Evolutionary conservation across 306 rosid genomes (phyloP).

Genomic region (Rosa persica): DNA sequence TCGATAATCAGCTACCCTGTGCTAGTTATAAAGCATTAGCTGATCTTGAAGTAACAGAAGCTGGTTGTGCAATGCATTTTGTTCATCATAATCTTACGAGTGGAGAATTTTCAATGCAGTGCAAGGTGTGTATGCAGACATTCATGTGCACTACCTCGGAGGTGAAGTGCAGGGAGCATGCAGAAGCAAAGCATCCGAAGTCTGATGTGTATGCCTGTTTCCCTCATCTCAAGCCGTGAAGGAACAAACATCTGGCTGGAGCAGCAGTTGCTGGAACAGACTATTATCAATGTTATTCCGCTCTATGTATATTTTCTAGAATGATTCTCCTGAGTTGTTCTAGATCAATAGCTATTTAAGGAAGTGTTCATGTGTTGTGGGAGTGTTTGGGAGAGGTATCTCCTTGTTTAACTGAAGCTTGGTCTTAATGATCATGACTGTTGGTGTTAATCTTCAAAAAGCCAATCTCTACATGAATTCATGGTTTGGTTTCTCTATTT

Average conservation of each 20-base stretch:
- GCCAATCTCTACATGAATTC: background rate
- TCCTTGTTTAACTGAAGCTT: conserved; percentile 16
- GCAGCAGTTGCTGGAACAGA: conserved; percentile 21
- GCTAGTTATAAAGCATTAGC: background rate
- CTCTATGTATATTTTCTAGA: conserved; percentile 31
- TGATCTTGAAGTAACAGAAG: background rate
- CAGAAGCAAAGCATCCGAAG: conserved; percentile 69
- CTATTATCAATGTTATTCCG: conserved; percentile 9
- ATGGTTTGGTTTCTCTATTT: background rate
- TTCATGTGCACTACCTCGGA: conserved; percentile 64
- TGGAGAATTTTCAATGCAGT: conserved; percentile 35
- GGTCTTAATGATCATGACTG: conserved; percentile 23
- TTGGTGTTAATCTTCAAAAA: background rate
- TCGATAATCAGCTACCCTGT: background rate
- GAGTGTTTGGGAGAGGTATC: background rate
- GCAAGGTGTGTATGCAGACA: conserved; percentile 72
- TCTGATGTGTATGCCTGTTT: conserved; percentile 49
- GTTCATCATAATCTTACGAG: background rate
- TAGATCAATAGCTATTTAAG: conserved; percentile 22
- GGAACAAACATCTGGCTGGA: background rate
- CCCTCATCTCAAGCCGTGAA: conserved; percentile 57
- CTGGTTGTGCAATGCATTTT: background rate
- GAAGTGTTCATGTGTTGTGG: conserved; percentile 24
- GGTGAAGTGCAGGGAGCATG: conserved; percentile 73
- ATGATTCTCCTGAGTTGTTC: conserved; percentile 7